Percentiles rank a stretch among this genome's conserved stretches.
Conservation (phyloP, 148 eudicot genomes). For the Beta vulgaris region DNA sequence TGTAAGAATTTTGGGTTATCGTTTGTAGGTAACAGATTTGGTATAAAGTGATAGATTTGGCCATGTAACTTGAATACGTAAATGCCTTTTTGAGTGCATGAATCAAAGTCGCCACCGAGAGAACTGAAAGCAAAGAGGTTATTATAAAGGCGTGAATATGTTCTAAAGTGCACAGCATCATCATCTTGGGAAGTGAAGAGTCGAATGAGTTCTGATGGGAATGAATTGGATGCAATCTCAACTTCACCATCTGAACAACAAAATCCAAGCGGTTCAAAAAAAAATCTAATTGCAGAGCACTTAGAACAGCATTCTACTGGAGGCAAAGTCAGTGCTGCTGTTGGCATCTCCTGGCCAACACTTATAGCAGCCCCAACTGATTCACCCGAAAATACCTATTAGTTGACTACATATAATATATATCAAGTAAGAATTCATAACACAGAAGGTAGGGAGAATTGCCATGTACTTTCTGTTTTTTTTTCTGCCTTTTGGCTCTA, state of each 20-base stretch:
- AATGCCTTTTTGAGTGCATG: background rate
- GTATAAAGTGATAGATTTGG: background rate
- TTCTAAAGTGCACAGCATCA: background rate
- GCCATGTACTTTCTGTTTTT: too few species aligned
- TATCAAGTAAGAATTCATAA: too few species aligned
- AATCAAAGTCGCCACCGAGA: background rate
- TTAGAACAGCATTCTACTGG: too few species aligned
- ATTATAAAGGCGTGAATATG: background rate
- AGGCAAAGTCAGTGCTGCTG: too few species aligned
- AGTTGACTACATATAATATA: too few species aligned
- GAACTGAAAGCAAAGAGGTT: constrained; percentile 12
- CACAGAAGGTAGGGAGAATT: too few species aligned
- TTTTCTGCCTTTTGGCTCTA: too few species aligned
- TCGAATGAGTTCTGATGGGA: background rate
- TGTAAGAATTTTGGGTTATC: background rate
- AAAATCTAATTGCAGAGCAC: too few species aligned
- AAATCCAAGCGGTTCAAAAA: background rate
- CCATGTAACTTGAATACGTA: constrained; percentile 9
- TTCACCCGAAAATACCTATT: too few species aligned
- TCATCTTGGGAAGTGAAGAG: background rate
- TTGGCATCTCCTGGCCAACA: too few species aligned
- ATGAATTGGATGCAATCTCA: background rate
- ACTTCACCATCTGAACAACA: background rate
- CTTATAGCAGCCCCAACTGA: too few species aligned
- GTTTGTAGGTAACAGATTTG: background rate